Evolutionary conservation across 495 filamentous ascomycete genomes (phyloP), one percentile per base, ranked within the genome.

Genomic region (Apodospora peruviana): DNA sequence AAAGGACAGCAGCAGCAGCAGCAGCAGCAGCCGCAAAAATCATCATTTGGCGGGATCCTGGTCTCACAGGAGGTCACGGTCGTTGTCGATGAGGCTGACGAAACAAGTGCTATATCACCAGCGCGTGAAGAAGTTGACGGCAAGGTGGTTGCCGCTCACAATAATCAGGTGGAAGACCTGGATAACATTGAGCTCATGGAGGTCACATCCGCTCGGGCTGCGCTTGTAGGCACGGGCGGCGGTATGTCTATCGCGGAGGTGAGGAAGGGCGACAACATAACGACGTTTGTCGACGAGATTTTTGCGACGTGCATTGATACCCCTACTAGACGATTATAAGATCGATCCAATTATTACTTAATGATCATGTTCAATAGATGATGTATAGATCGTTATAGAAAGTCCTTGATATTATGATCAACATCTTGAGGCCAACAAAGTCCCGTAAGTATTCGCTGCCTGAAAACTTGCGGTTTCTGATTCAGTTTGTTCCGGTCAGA

Each of bases 201-300:
- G 5, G 11, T 46, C 17, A 29, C 20, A 4, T 9, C 7, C 19
- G 53, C 55, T 20, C 34, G 50, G 36, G 37, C 40, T 8, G 46
- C 44, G 3, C 38, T 57, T 2, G 27, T 32, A 7, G 7, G 7
- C 7, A 14, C 27, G 19, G 58, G 23, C 10, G 14, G 43, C 8
- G 52, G 57, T 0, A 5, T 20, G 18, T 52, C 50, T 7, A 52
- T 37, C 7, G 57, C 53, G n/a, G 57, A 56, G 35, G 61, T 58
- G 4, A 52, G 40, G 14, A 62, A 55, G 38, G 55, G 50, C 17
- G 44, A 43, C n/a, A 61, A 70, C 10, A 45, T 55, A 10, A 59
- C 49, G 40, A 71, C 65, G 34, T 70, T 72, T 45, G 69, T 69
- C 16, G 69, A 72, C 21, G 66, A 70, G 36, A 46, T 72, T 21